Percentiles rank a stretch among this genome's conserved stretches.
Conservation (phyloP, 2,329 filamentous ascomycete genomes). For the Pseudonectria foliicola region DNA sequence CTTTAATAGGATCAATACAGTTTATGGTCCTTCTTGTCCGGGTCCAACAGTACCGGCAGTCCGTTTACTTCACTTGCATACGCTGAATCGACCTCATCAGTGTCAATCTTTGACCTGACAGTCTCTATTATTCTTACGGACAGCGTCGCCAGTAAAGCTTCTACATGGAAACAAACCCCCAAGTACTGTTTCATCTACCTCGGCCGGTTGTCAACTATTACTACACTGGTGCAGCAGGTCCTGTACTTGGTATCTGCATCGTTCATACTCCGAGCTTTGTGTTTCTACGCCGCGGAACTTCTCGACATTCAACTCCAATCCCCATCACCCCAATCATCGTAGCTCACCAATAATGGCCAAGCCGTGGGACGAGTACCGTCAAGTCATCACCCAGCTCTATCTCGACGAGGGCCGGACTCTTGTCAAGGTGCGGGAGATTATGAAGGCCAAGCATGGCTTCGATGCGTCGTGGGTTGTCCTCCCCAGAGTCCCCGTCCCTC, state of each 20-base stretch:
- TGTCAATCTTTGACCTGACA: too few species aligned
- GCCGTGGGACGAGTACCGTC: conserved; percentile 32
- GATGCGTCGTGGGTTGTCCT: conserved; percentile 32
- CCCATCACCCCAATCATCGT: not conserved
- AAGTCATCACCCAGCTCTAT: conserved; percentile 33
- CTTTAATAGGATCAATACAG: too few species aligned
- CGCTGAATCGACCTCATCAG: too few species aligned
- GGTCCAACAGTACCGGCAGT: too few species aligned
- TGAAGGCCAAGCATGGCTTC: conserved; percentile 33
- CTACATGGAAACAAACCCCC: too few species aligned
- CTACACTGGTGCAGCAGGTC: too few species aligned
- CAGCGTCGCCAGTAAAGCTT: too few species aligned
- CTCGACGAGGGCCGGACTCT: conserved; percentile 32
- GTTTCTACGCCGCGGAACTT: not conserved
- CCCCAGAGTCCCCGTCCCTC: not conserved
- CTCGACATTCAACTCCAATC: conserved; percentile 6
- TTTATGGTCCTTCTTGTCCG: too few species aligned
- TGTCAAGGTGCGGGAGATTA: conserved; percentile 32
- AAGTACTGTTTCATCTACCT: too few species aligned
- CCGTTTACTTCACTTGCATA: too few species aligned
- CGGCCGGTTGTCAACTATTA: too few species aligned
- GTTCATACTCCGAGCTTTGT: not conserved
- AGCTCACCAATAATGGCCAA: conserved; percentile 34
- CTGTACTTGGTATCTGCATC: not conserved
- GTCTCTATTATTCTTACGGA: too few species aligned